phyloP scores from a whole-genome alignment of 2,329 filamentous ascomycete species.

The Blastomyces percursus region DNA sequence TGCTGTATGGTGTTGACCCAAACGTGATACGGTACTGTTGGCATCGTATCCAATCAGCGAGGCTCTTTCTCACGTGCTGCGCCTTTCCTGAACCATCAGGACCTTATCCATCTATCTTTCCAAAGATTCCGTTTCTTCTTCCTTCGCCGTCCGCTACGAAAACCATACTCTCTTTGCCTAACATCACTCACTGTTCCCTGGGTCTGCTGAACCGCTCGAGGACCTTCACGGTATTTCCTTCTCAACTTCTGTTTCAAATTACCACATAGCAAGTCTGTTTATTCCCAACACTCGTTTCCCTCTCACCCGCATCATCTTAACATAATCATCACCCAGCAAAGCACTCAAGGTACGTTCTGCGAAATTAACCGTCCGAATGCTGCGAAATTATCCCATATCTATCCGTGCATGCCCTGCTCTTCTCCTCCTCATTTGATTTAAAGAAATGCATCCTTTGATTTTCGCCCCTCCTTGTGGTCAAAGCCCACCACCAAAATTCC shows the following conservation, averaged over 20 bases:
- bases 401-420: background rate
- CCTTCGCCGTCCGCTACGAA: background rate
- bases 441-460: background rate
- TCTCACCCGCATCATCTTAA: background rate
- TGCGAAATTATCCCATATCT: background rate
- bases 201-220: background rate
- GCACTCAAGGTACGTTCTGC: background rate
- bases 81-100: background rate
- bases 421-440: background rate
- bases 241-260: background rate
- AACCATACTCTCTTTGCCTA: background rate
- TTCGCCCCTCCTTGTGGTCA: background rate
- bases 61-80: slow-evolving; percentile 1
- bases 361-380: background rate
- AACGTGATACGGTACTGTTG: background rate
- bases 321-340: background rate
- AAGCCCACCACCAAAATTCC: too few species aligned
- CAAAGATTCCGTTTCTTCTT: background rate
- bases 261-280: background rate
- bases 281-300: background rate
- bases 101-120: background rate
- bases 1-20: background rate
- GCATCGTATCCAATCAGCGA: background rate
- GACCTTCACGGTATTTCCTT: background rate
- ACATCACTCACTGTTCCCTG: background rate